A percentile compares a stretch with the other conserved stretches of the same genome.
Conservation (phyloP, 441 rosid genomes). For the Aleurites moluccanus region DNA sequence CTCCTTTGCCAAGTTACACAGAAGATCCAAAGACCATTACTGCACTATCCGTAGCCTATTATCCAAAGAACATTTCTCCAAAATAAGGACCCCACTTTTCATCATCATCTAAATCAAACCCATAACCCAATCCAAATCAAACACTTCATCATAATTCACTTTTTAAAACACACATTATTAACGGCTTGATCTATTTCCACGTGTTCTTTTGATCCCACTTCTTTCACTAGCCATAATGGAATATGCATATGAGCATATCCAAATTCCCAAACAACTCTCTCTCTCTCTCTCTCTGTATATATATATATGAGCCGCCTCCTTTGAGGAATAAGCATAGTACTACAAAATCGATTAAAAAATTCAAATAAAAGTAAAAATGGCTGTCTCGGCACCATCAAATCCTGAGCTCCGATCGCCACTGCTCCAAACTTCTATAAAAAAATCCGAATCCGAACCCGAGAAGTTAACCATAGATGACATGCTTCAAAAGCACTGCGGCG, state of each 20-base stretch:
- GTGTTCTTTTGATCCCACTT: background rate
- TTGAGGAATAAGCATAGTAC: too few relatives aligned
- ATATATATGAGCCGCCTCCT: background rate
- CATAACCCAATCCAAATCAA: background rate
- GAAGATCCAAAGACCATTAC: background rate
- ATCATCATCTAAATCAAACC: background rate
- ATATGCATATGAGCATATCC: background rate
- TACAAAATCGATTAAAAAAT: too few relatives aligned
- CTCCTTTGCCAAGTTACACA: too few relatives aligned
- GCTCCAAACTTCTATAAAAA: slow-evolving; percentile 19
- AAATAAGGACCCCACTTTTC: too few relatives aligned
- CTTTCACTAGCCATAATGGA: background rate
- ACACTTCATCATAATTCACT: background rate
- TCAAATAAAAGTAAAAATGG: slow-evolving; percentile 15
- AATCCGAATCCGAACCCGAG: slow-evolving; percentile 19
- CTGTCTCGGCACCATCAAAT: slow-evolving; percentile 17
- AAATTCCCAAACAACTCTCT: background rate
- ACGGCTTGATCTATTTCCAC: background rate
- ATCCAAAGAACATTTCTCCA: too few relatives aligned
- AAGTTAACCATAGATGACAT: slow-evolving; percentile 71
- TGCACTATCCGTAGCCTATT: too few relatives aligned
- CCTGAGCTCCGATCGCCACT: slow-evolving; percentile 32
- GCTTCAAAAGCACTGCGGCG: slow-evolving; percentile 77
- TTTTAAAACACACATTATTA: background rate
- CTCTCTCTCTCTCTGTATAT: background rate